Base-by-base conservation (phyloP, 2,329 filamentous ascomycete genomes). In the Trichoderma asperellum region DNA sequence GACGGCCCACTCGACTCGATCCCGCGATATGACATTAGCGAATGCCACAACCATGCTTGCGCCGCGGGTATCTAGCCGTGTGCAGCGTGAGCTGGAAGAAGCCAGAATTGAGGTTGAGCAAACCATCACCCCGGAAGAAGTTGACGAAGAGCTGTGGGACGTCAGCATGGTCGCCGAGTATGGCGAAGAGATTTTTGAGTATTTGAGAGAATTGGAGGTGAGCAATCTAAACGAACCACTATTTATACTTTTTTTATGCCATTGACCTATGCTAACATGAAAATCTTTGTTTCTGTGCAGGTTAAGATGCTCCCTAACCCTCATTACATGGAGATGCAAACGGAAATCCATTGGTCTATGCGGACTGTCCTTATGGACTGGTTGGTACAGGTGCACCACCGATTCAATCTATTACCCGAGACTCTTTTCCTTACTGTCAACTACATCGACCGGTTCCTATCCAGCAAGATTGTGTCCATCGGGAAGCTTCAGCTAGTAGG, bases 291-390 rank as follows among this genome's bases (percentile, higher is more conserved):
- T 16, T 27, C n/a, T 57, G 2, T 58, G 16, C 69, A 93, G 92
- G 87, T 85, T 78, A 89, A 85, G 74, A 92, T 97, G 88, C 85
- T 94, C 52, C 96, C 96, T 1, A 94, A 96, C 76, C 86, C 93
- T 4, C 89, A 96, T 78, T 99, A 99, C 84, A 99, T 99, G 95
- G 93, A 97, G 72, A 90, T 92, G 73, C 96, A 99, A 79, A 90
- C 91, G n/a, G 95, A 98, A 80, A 96, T 99, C 69, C 93, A 97
- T 78, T 99, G 96, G 96, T 97, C 94, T 2, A 99, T 98, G 96
- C 93, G 96, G 58, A 91, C 94, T 6, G 93, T 98, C 27, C 86
- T 99, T 67, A 96, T 99, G 90, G 96, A 98, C 80, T 99, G 96
- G 96, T 86, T 99, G 55, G 92, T 98, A 58, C 94, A 99, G 79